Conservation (phyloP, 495 filamentous ascomycete species). For the Trichoderma asperelloides region DNA sequence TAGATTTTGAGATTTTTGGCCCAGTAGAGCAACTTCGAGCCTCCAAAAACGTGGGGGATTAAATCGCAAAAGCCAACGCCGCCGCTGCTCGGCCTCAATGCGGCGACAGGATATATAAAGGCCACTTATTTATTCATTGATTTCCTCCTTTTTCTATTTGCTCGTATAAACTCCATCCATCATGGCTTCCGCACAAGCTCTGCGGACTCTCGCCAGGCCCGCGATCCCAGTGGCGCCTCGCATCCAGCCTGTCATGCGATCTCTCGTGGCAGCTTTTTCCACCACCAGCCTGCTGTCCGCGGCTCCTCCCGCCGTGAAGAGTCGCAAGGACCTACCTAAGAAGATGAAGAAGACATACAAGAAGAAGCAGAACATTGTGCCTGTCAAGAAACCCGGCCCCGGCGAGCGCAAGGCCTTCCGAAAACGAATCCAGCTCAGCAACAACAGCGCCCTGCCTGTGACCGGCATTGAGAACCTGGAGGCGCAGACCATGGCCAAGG, state of each 20-base stretch:
- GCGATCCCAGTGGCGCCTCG: slow-evolving; percentile 29
- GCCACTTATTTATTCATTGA: neutral
- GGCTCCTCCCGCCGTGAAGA: slow-evolving; percentile 30
- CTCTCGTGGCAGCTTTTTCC: slow-evolving; percentile 35
- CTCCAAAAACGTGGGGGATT: slow-evolving; percentile 4
- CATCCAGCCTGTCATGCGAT: slow-evolving; percentile 23
- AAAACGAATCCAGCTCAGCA: slow-evolving; percentile 84
- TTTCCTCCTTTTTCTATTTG: neutral
- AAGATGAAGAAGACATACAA: slow-evolving; percentile 38
- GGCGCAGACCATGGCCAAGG: slow-evolving; percentile 43
- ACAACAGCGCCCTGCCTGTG: slow-evolving; percentile 81
- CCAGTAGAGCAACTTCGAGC: neutral
- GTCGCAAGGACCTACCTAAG: slow-evolving; percentile 20
- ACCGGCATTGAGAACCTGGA: slow-evolving; percentile 52
- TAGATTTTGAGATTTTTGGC: slow-evolving; percentile 6
- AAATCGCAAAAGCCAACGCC: neutral
- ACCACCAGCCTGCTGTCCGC: slow-evolving; percentile 32
- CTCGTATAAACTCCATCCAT: slow-evolving; percentile 12
- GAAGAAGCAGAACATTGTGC: slow-evolving; percentile 38
- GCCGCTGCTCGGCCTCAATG: slow-evolving; percentile 3
- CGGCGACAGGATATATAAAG: neutral
- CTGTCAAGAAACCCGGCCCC: slow-evolving; percentile 45
- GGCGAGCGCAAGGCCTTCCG: slow-evolving; percentile 82
- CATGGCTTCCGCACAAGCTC: slow-evolving; percentile 63
- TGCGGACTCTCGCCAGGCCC: slow-evolving; percentile 56